Evolutionary conservation across 345 rosid species (phyloP).

Genomic region (Gossypioides kirkii): DNA sequence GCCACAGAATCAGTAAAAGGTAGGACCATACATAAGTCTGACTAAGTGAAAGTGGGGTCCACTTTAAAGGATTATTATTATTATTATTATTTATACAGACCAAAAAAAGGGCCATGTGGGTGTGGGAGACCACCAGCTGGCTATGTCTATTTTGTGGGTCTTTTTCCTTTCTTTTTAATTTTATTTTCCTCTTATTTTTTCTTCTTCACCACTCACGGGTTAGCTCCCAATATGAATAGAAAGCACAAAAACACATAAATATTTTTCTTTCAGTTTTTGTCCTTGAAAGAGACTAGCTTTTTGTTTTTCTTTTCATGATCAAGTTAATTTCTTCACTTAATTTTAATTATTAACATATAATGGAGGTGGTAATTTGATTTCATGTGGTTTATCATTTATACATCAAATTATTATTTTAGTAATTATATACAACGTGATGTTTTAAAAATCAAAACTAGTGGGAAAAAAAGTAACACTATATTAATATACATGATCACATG

Average conservation of each 20-base stretch:
- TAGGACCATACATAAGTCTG: conserved; percentile 25
- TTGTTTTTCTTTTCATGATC: neutral
- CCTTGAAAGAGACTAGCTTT: neutral
- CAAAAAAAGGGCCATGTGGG: conserved; percentile 36
- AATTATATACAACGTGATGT: neutral
- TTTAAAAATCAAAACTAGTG: neutral
- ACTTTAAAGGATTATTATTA: conserved; percentile 2
- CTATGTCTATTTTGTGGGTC: conserved; percentile 35
- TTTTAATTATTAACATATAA: neutral
- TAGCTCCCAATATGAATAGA: neutral
- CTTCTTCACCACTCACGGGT: neutral
- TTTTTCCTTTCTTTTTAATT: conserved; percentile 1
- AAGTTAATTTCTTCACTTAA: neutral
- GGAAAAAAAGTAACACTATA: neutral
- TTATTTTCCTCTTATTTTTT: conserved; percentile 9
- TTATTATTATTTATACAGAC: neutral
- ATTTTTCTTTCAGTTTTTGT: neutral
- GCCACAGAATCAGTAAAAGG: conserved; percentile 21
- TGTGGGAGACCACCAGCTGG: conserved; percentile 56
- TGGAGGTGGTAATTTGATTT: neutral
- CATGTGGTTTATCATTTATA: neutral
- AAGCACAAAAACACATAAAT: neutral
- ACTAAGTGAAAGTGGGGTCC: conserved; percentile 28
- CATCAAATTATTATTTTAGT: neutral
- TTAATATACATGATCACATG: neutral